Percentiles rank a stretch among this genome's conserved stretches.
Conservation (phyloP, 2,329 filamentous ascomycete species). For the Neopestalotiopsis sp. region DNA sequence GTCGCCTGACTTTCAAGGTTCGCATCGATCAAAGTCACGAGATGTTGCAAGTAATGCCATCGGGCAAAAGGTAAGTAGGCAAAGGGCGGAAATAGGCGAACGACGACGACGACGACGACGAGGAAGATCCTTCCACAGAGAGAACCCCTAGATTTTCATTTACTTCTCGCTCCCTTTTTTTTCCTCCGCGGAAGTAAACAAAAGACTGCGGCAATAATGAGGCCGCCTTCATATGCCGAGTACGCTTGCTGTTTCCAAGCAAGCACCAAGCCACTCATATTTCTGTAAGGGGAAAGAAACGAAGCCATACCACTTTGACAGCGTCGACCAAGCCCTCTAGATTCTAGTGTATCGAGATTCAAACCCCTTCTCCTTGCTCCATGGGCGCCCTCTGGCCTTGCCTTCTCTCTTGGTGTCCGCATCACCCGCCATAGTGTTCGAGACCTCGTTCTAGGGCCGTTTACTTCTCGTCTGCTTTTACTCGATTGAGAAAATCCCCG, state of each 20-base stretch:
- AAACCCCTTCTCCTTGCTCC: too few species aligned
- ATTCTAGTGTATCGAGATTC: neutral
- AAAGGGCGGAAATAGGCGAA: neutral
- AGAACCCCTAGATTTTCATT: too few species aligned
- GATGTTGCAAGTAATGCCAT: neutral
- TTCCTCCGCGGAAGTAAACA: neutral
- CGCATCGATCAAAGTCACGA: neutral
- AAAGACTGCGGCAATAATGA: neutral
- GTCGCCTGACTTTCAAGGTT: conserved; percentile 1
- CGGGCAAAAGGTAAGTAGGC: neutral
- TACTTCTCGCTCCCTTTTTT: too few species aligned
- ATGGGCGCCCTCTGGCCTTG: too few species aligned
- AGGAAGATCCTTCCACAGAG: too few species aligned
- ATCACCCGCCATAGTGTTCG: conserved; percentile 9
- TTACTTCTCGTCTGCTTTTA: conserved; percentile 20
- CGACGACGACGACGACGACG: neutral
- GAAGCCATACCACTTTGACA: neutral
- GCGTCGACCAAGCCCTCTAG: neutral
- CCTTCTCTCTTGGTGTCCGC: neutral
- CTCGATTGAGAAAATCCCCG: conserved; percentile 20
- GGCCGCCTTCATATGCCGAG: neutral
- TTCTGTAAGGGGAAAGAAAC: conserved; percentile 3
- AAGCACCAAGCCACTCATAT: neutral
- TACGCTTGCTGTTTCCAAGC: neutral
- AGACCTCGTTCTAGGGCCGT: conserved; percentile 19